Evolutionary conservation across 768 basidiomycete species (phyloP).

Genomic region (Naganishia friedmannii): DNA sequence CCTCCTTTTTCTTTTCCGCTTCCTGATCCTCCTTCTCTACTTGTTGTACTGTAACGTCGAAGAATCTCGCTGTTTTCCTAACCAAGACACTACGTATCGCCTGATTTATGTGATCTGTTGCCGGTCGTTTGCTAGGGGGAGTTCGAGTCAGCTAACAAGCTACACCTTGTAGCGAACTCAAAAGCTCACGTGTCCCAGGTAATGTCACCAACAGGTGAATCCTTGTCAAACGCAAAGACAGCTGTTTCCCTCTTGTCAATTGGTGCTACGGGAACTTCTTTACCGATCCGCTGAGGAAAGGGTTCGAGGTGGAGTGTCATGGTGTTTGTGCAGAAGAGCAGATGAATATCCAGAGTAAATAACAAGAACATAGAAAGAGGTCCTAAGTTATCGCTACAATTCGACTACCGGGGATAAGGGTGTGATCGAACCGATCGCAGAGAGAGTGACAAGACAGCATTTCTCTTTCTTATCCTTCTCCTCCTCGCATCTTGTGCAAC

Average conservation of each 20-base stretch:
- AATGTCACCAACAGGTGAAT: conserved; percentile 7
- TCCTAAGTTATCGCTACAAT: too few species aligned
- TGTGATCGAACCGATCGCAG: too few species aligned
- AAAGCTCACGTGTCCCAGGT: conserved; percentile 15
- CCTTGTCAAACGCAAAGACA: conserved; percentile 15
- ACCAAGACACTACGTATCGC: conserved; percentile 20
- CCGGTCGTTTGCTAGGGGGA: background rate
- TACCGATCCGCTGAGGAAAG: conserved; percentile 10
- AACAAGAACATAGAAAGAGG: too few species aligned
- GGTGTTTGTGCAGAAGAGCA: background rate
- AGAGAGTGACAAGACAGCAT: too few species aligned
- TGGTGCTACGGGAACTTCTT: background rate
- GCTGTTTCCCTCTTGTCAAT: conserved; percentile 20
- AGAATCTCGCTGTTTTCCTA: conserved; percentile 24
- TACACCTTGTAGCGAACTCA: background rate
- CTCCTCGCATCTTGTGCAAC: too few species aligned
- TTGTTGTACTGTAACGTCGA: conserved; percentile 15
- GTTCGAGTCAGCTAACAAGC: background rate
- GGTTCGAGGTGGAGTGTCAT: conserved; percentile 12
- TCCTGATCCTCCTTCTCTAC: conserved; percentile 14
- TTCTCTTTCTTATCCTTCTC: too few species aligned
- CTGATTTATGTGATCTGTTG: conserved; percentile 19
- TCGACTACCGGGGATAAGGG: too few species aligned
- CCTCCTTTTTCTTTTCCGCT: background rate
- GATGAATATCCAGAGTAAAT: too few species aligned